Evolutionary conservation across 495 filamentous ascomycete genomes (phyloP), one percentile per base, ranked within the genome.

Genomic region (Hypoxylon fuscum): DNA sequence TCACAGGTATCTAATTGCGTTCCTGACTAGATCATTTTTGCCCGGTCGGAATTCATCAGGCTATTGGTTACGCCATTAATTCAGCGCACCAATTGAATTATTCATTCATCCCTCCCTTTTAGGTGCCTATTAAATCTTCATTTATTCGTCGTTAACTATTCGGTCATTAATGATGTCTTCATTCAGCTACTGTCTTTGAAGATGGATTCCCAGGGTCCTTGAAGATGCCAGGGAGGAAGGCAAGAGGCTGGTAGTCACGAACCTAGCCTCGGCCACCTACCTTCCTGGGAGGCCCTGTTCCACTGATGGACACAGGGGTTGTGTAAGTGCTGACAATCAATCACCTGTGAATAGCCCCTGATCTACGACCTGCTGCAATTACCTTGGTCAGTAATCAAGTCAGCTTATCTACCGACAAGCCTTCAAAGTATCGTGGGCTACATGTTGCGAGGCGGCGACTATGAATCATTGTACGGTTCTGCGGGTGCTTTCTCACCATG

Each of bases 241-340:
- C 40, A n/a, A 59, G 27, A 5, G 2, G 32, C 12, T 10, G 32
- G 2, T 27, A 35, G 31, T 43, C 37, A 45, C 17, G 35, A 56
- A 31, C 56, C 52, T 56, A 38, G 59, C 4, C 34, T 63, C 60
- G 48, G 47, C 20, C 14, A 35, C 22, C 27, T 47, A 46, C 32
- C 25, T 32, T 38, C 54, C n/a, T 54, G 34, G 25, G 44, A 55
- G 35, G n/a, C n/a, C 25, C 20, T 10, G 29, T 59, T 20, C 62
- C 62, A 55, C 62, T 50, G 62, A 65, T 65, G 43, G 21, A 44
- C 44, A 32, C 62, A 32, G 22, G 62, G 60, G 37, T 54, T 31
- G 20, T 44, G 22, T 22, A 31, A 65, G 38, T 58, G 55, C 55
- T 59, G 55, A 64, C 42, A 65, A 25, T 65, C 42, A 50, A 55